Percentiles rank a stretch among this genome's conserved stretches.
Conservation (phyloP, 164 flowering plant genomes). For the Tetrastigma voinierianum region DNA sequence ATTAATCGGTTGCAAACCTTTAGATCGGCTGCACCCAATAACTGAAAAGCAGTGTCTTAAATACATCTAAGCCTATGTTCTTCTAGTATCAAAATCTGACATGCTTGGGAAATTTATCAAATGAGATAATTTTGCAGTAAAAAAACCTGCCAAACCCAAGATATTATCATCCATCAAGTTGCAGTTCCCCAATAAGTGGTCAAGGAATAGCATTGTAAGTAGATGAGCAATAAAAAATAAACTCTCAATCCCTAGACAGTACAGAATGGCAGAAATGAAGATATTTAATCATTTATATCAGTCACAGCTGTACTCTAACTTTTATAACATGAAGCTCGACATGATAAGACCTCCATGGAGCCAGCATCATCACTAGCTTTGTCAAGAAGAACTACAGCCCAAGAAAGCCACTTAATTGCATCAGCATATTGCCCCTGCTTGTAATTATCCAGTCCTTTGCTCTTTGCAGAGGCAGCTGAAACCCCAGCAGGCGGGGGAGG, state of each 20-base stretch:
- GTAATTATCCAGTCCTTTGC: slow-evolving; percentile 81
- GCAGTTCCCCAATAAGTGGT: too few species aligned
- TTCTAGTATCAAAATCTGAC: too few species aligned
- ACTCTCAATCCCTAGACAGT: not conserved
- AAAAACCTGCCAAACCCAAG: not conserved
- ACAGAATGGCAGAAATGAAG: too few species aligned
- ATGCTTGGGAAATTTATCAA: too few species aligned
- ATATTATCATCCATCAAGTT: too few species aligned
- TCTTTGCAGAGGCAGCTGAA: slow-evolving; percentile 66
- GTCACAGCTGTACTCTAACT: slow-evolving; percentile 97
- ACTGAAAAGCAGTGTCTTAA: too few species aligned
- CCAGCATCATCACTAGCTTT: slow-evolving; percentile 59
- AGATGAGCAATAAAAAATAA: not conserved
- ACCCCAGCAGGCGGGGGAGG: slow-evolving; percentile 94
- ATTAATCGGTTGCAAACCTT: too few species aligned
- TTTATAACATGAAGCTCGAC: slow-evolving; percentile 96
- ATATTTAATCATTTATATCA: too few species aligned
- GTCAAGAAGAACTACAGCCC: slow-evolving; percentile 82
- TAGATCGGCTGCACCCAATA: too few species aligned
- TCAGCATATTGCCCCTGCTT: slow-evolving; percentile 97
- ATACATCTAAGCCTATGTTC: too few species aligned
- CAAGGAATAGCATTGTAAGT: not conserved
- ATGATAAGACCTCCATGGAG: slow-evolving; percentile 58
- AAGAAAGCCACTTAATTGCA: slow-evolving; percentile 97
- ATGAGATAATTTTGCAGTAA: not conserved